Evolutionary conservation across 306 rosid species (phyloP), one percentile per base, ranked within the genome.

Genomic region (Acacia confusa): DNA sequence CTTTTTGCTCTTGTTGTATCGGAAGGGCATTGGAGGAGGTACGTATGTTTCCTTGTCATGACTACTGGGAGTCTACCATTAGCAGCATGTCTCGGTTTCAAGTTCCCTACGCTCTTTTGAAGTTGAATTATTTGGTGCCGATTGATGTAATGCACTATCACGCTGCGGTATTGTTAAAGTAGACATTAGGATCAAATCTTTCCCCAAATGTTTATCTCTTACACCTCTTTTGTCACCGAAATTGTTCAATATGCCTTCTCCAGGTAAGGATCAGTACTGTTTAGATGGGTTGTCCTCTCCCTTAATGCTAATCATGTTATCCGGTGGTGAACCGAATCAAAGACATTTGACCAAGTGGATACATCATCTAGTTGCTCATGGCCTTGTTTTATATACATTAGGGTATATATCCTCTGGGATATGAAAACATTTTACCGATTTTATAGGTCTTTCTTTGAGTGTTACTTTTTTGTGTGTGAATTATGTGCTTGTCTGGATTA

Each of bases 21-120:
- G 87, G 63, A 95, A 93, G 91, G 84, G 93, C n/a, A 88, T 95
- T 70, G 97, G 92, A 69, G 99, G 99, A 93, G 99, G 99, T 93
- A 90, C 65, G 27, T 41, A 2, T 50, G 6, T 79, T 72, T 55
- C 63, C 61, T 57, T 25, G 38, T 67, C 25, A 44, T 72, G 75
- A 79, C 66, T 76, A 12, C 53, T 53, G 45, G 58, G 44, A 70
- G 74, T 78, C 61, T 75, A 2, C 45, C 30, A n/a, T 34, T 78
- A 24, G 52, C 58, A 70, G 78, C 72, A 34, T 22, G 74, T 13
- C 14, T 82, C 19, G 47, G 14, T 53, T 53, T 82, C 14, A 7
- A 55, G 45, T 13, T 65, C 60, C 47, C 53, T 50, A 10, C 34
- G 20, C 25, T 50, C 11, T 65, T n/a, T 36, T 50, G 66, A 47